Conservation (phyloP, 345 rosid genomes). For the Ceriops zippeliana region DNA sequence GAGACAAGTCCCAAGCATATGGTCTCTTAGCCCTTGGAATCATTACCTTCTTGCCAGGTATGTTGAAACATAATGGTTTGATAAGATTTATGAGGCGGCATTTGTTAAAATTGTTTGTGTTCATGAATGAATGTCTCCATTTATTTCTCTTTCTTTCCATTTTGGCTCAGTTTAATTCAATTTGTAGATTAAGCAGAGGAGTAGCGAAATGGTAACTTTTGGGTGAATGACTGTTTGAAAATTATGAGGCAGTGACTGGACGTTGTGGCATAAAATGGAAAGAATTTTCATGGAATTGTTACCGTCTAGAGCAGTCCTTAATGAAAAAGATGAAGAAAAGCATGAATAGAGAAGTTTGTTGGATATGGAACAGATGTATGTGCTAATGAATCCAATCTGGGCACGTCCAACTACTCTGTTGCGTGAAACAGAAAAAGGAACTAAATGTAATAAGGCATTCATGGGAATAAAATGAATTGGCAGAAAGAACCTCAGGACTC, state of each 20-base stretch:
- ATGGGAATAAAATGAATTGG: too few relatives aligned
- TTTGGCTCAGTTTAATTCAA: too few relatives aligned
- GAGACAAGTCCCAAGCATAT: conserved; percentile 71
- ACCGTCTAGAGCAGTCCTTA: background rate
- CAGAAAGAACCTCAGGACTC: background rate
- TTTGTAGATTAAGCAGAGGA: background rate
- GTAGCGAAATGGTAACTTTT: too few relatives aligned
- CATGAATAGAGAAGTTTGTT: background rate
- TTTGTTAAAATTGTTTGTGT: background rate
- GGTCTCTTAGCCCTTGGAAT: conserved; percentile 76
- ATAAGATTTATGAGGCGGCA: background rate
- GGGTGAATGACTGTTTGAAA: too few relatives aligned
- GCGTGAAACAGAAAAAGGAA: too few relatives aligned
- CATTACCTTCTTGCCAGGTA: conserved; percentile 86
- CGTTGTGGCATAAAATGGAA: background rate
- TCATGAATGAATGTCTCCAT: too few relatives aligned
- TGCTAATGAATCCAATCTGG: too few relatives aligned
- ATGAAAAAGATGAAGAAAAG: background rate
- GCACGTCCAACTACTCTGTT: background rate
- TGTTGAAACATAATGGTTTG: conserved; percentile 2
- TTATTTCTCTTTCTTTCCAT: too few relatives aligned
- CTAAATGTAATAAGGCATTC: too few relatives aligned
- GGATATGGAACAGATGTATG: background rate
- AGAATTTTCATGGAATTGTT: background rate
- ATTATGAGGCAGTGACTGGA: background rate